Evolutionary conservation across 805 yeast genomes (phyloP), one percentile per base, ranked within the genome.

Genomic region (Sugiyamaella marilandica): DNA sequence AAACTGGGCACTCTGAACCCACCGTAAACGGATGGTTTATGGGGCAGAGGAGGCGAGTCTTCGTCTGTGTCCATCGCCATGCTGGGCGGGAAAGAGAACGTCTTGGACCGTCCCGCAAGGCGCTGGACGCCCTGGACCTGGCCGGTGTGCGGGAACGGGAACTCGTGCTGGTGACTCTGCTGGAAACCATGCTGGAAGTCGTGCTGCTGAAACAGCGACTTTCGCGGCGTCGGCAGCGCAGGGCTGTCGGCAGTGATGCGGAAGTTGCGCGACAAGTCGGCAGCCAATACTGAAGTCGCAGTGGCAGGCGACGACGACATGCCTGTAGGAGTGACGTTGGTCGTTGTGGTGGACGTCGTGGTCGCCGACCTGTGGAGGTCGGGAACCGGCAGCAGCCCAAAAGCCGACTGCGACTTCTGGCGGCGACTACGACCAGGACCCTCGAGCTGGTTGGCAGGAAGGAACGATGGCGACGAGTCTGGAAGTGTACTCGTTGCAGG

Each of bases 181-280:
- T 41, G 19, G 45, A 39, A 37, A 10, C 43, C 10, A 16, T 41
- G 36, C 35, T 33, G 35, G 47, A 51, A 29, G 10, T 31, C 47
- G n/a, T 14, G 26, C 10, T 45, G 47, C 9, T 29, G 19, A 62
- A 57, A 59, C 21, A 67, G 60, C 2, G 69, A 55, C 24, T 70
- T 56, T 41, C 70, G 61, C 2, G 71, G 71, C 18, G 71, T 66
- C 1, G 70, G 70, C 10, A 57, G 45, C 8, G 62, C 58, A 1
- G 67, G 67, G 21, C 65, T 60, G 32, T 29, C 35, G 24, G 47
- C 34, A 56, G 59, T 68, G 46, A 69, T 68, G 51, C 64, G 69
- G 55, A 69, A 69, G 57, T 69, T 69, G 57, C 64, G 70, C 16
- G 68, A 62, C 51, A 69, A 57, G 49, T 69, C 73, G 2, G 72